Conservation (phyloP, 2,329 filamentous ascomycete genomes). For the Capronia epimyces region DNA sequence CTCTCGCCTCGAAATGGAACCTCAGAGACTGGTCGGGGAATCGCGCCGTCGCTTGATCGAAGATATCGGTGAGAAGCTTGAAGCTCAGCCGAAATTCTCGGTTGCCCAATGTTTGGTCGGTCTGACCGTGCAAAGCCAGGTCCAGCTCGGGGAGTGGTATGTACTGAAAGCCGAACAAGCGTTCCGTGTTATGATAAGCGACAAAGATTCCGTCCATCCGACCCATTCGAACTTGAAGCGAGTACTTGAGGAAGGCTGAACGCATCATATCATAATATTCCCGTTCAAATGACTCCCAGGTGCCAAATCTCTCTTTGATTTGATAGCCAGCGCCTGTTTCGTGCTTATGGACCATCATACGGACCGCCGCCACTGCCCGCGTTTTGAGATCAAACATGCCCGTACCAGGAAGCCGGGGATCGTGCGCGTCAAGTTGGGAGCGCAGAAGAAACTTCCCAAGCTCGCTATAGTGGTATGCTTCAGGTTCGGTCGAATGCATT, state of each 20-base stretch:
- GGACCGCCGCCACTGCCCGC: constrained; percentile 80
- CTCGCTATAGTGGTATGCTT: constrained; percentile 82
- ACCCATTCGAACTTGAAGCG: constrained; percentile 90
- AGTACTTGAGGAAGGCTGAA: constrained; percentile 92
- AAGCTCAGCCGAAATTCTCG: constrained; percentile 80
- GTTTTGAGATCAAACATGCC: constrained; percentile 98
- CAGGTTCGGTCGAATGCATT: constrained; percentile 46
- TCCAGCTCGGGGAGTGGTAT: constrained; percentile 84
- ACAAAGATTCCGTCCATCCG: constrained; percentile 99
- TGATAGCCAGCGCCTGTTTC: constrained; percentile 79
- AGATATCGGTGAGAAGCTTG: constrained; percentile 67
- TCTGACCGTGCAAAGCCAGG: constrained; percentile 73
- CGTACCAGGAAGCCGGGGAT: constrained; percentile 76
- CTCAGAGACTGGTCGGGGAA: constrained; percentile 73
- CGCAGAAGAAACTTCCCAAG: constrained; percentile 87
- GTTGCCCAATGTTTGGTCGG: constrained; percentile 63
- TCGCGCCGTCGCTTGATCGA: constrained; percentile 67
- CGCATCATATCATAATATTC: constrained; percentile 98
- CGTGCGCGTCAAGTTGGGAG: constrained; percentile 87
- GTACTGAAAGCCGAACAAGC: constrained; percentile 98
- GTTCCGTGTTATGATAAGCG: constrained; percentile 88
- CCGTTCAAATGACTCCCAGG: constrained; percentile 86
- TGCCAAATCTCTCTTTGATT: constrained; percentile 67
- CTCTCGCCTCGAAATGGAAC: constrained; percentile 73
- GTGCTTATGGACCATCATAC: constrained; percentile 72